Conservation (phyloP, 2,329 filamentous ascomycete genomes). For the Nothophaeocryptopus gaeumannii region DNA sequence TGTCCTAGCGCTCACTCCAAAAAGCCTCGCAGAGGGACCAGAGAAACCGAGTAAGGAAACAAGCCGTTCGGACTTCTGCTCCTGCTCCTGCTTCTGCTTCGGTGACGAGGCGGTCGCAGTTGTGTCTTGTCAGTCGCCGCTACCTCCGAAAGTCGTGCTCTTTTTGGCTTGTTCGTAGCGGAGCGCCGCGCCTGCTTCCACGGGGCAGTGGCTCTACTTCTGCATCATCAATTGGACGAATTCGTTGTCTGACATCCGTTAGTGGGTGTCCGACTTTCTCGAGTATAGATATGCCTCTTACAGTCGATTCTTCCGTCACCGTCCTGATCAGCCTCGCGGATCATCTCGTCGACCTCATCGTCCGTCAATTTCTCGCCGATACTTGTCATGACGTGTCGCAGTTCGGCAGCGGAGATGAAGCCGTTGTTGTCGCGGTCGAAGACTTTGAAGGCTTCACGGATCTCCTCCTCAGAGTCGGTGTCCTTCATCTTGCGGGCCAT, state of each 20-base stretch:
- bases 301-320: constrained; percentile 64
- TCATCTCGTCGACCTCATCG: constrained; percentile 65
- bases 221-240: constrained; percentile 58
- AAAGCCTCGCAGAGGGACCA: not conserved
- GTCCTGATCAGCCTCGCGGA: constrained; percentile 63
- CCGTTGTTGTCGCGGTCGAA: constrained; percentile 66
- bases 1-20: constrained; percentile 3
- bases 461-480: constrained; percentile 62
- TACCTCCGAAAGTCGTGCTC: not conserved
- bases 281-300: constrained; percentile 34
- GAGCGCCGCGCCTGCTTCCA: not conserved
- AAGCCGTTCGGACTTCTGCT: too few species aligned
- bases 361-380: constrained; percentile 64
- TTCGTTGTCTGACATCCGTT: constrained; percentile 48
- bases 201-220: constrained; percentile 41
- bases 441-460: constrained; percentile 63
- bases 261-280: not conserved
- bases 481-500: constrained; percentile 64
- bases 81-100: not conserved
- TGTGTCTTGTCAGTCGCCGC: not conserved
- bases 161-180: not conserved
- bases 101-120: not conserved
- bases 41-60: not conserved
- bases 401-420: constrained; percentile 62
- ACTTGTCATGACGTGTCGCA: constrained; percentile 62